Evolutionary conservation across 768 basidiomycete species (phyloP).

Genomic region (Polyporus arcularius): DNA sequence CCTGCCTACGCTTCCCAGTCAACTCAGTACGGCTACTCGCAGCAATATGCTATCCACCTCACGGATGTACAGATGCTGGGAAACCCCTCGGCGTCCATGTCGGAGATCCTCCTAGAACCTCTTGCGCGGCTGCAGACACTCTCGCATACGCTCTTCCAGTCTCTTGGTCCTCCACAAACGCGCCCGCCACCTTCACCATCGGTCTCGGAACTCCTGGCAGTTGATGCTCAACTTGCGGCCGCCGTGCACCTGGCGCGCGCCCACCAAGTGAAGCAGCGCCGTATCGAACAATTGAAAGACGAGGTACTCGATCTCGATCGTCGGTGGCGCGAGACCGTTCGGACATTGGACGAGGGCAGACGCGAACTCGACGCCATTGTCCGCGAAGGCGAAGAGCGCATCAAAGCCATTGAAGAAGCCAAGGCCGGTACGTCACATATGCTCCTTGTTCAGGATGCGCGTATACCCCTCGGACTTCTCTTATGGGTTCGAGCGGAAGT

Average conservation of each 20-base stretch:
- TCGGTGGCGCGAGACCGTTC: constrained; percentile 69
- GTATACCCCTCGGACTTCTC: background rate
- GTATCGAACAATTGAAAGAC: constrained; percentile 68
- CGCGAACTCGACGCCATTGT: constrained; percentile 69
- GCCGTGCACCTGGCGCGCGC: constrained; percentile 65
- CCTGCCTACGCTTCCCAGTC: constrained; percentile 4
- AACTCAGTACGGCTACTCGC: background rate
- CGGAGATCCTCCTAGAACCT: constrained; percentile 60
- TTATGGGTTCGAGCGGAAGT: background rate
- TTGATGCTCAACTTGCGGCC: constrained; percentile 63
- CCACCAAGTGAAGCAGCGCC: constrained; percentile 77
- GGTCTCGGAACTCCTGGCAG: constrained; percentile 54
- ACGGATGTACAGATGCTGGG: background rate
- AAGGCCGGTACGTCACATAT: constrained; percentile 55
- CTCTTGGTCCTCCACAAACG: constrained; percentile 66
- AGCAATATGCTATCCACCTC: background rate
- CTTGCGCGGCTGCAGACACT: constrained; percentile 62
- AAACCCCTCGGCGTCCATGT: constrained; percentile 47
- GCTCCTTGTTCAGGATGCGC: background rate
- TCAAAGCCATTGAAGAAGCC: constrained; percentile 69
- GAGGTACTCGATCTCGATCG: constrained; percentile 71
- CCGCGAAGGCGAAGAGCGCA: constrained; percentile 72
- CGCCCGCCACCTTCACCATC: constrained; percentile 66
- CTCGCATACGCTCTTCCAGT: constrained; percentile 69
- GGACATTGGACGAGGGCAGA: constrained; percentile 64